phyloP scores from a whole-genome alignment of 2,329 filamentous ascomycete genomes.

The Lojkania enalia region DNA sequence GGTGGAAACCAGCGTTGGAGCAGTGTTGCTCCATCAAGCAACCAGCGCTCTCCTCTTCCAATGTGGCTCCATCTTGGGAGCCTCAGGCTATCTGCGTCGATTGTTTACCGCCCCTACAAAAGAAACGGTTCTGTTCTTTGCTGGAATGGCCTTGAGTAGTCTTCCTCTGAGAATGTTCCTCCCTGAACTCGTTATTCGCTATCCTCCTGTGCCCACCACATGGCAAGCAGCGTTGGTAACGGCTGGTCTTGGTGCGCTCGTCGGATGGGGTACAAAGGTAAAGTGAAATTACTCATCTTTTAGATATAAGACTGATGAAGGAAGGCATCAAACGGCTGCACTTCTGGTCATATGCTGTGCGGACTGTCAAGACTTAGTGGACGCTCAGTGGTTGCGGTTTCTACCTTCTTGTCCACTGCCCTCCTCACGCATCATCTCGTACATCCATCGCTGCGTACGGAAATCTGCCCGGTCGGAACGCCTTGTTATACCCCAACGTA shows the following conservation, averaged over 20 bases:
- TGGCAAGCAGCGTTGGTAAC: conserved; percentile 44
- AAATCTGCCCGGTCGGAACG: conserved; percentile 39
- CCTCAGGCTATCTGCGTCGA: conserved; percentile 52
- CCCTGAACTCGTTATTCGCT: conserved; percentile 51
- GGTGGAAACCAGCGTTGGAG: conserved; percentile 55
- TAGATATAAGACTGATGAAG: conserved; percentile 10
- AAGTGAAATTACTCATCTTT: not conserved
- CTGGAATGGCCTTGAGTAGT: conserved; percentile 52
- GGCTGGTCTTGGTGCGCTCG: conserved; percentile 47
- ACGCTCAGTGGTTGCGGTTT: conserved; percentile 53
- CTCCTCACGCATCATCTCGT: conserved; percentile 45
- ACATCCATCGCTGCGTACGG: conserved; percentile 45
- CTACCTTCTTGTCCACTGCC: conserved; percentile 39
- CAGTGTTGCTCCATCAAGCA: conserved; percentile 55
- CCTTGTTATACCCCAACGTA: conserved; percentile 55
- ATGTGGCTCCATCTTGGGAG: conserved; percentile 56
- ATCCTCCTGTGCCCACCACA: conserved; percentile 43
- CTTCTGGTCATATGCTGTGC: conserved; percentile 60
- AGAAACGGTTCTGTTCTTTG: conserved; percentile 51
- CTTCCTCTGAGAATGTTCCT: conserved; percentile 46
- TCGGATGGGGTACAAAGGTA: conserved; percentile 59
- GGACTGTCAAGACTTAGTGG: conserved; percentile 54
- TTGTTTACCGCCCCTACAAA: conserved; percentile 46
- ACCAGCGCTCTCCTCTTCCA: conserved; percentile 55
- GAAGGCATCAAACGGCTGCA: conserved; percentile 51